Evolutionary conservation across 441 rosid species (phyloP).

Genomic region (Erodium texanum): DNA sequence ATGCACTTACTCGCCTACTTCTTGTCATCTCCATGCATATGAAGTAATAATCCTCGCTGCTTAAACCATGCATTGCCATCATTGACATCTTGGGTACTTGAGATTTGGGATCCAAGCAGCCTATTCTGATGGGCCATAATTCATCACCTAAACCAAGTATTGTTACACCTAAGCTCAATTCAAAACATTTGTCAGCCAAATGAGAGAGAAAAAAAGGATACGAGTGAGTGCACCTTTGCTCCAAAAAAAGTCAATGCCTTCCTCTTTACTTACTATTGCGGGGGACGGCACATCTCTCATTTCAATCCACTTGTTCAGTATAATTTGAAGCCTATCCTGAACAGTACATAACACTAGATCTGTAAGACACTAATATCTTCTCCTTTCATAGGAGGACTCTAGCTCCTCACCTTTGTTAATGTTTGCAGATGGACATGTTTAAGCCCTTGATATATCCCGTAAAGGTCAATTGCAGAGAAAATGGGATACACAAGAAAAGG

Average conservation of each 20-base stretch:
- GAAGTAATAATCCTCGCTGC: conserved; percentile 38
- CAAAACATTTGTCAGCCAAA: conserved; percentile 4
- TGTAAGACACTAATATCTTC: conserved; percentile 3
- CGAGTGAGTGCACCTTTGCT: conserved; percentile 31
- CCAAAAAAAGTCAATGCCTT: conserved; percentile 54
- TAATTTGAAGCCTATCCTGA: conserved; percentile 83
- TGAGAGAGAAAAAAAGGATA: conserved; percentile 1
- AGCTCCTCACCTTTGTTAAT: conserved; percentile 60
- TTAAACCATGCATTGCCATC: conserved; percentile 40
- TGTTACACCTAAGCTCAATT: conserved; percentile 2
- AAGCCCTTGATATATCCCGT: conserved; percentile 82
- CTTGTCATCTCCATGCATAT: conserved; percentile 39
- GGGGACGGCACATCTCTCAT: conserved; percentile 56
- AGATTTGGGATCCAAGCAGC: conserved; percentile 34
- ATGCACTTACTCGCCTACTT: conserved; percentile 28
- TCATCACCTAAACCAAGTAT: conserved; percentile 34
- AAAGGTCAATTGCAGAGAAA: conserved; percentile 68
- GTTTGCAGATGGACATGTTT: conserved; percentile 80
- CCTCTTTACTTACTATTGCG: conserved; percentile 63
- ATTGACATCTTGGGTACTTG: conserved; percentile 34
- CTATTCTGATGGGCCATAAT: conserved; percentile 54
- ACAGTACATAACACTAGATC: neutral
- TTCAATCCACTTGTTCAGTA: conserved; percentile 66
- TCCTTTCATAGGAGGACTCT: neutral
- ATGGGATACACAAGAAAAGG: conserved; percentile 70